These are phyloP conservation scores for Beauveria pseudobassiana DNA, from an alignment of 2,329 filamentous ascomycete genomes.

Conservation along the genomic window DNA sequence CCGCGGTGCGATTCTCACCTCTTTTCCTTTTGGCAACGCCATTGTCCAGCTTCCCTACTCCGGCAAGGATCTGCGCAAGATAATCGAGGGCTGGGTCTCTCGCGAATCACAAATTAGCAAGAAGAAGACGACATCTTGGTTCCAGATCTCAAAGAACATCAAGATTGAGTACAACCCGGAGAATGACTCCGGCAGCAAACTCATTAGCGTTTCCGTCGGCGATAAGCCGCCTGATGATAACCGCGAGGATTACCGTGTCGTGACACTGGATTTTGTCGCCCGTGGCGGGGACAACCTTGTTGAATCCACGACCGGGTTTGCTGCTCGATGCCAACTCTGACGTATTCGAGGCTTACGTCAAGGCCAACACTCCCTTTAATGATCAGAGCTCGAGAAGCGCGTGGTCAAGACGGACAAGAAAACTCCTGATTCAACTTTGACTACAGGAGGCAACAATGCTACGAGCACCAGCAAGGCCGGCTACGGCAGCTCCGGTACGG, in stretches of 20 bases:
- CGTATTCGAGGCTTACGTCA: constrained; percentile 44
- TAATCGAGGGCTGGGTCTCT: constrained; percentile 52
- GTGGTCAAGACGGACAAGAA: constrained; percentile 19
- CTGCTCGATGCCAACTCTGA: constrained; percentile 47
- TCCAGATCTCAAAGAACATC: constrained; percentile 53
- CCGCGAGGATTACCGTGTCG: constrained; percentile 43
- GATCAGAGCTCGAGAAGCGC: constrained; percentile 39
- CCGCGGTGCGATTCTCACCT: constrained; percentile 54
- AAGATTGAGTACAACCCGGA: constrained; percentile 49
- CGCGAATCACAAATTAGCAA: constrained; percentile 47
- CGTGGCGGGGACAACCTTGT: constrained; percentile 58
- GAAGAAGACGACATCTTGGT: constrained; percentile 46
- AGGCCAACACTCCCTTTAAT: constrained; percentile 40
- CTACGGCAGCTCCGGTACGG: neutral
- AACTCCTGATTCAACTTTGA: neutral
- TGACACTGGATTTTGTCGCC: constrained; percentile 57
- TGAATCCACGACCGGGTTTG: constrained; percentile 27
- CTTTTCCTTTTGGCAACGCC: constrained; percentile 60
- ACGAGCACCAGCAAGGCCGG: neutral
- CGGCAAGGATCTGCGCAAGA: constrained; percentile 47
- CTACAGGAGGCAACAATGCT: neutral
- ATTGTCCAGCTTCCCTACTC: constrained; percentile 49
- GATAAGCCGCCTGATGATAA: constrained; percentile 38
- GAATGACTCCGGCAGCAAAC: constrained; percentile 38
- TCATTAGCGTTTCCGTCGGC: constrained; percentile 45